Percentiles rank a stretch among this genome's conserved stretches.
These are phyloP conservation scores for Sugiyamaella boreocaroliniensis DNA, from an alignment of 805 yeast genomes.

Conservation along the genomic window DNA sequence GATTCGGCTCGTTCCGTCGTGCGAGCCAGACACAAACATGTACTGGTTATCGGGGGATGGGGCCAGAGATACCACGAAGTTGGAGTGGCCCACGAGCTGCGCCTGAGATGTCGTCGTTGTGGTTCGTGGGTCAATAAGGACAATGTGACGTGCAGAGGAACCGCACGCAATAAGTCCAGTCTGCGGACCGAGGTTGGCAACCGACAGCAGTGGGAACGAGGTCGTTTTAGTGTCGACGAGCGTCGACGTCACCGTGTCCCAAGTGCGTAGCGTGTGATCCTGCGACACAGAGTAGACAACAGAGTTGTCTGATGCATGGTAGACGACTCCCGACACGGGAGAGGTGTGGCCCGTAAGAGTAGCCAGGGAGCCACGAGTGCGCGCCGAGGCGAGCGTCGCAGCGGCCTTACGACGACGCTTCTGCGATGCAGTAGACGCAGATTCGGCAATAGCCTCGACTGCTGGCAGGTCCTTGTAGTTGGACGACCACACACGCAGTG, in stretches of 20 bases:
- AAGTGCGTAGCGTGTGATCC: conserved; percentile 90
- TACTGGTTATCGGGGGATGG: conserved; percentile 71
- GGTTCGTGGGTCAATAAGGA: conserved; percentile 84
- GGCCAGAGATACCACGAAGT: conserved; percentile 76
- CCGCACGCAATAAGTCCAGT: conserved; percentile 75
- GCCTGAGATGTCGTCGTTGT: conserved; percentile 49
- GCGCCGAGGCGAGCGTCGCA: conserved; percentile 57
- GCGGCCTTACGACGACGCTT: conserved; percentile 81
- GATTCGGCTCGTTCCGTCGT: conserved; percentile 88
- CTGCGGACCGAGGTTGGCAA: conserved; percentile 58
- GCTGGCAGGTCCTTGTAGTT: conserved; percentile 75
- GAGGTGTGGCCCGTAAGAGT: conserved; percentile 73
- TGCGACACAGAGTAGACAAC: conserved; percentile 93
- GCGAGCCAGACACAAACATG: conserved; percentile 86
- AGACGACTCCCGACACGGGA: conserved; percentile 80
- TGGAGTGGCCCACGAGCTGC: conserved; percentile 82
- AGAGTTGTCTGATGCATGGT: conserved; percentile 64
- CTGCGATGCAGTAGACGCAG: conserved; percentile 67
- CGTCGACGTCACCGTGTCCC: conserved; percentile 87
- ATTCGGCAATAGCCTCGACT: conserved; percentile 36
- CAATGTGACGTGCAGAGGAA: conserved; percentile 96
- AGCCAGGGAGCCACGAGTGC: conserved; percentile 76
- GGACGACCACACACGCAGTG: conserved; percentile 85
- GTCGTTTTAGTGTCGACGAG: conserved; percentile 85
- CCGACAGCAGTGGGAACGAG: conserved; percentile 73